Evolutionary conservation across 768 basidiomycete genomes (phyloP).

Genomic region (Lactarius akahatsu): DNA sequence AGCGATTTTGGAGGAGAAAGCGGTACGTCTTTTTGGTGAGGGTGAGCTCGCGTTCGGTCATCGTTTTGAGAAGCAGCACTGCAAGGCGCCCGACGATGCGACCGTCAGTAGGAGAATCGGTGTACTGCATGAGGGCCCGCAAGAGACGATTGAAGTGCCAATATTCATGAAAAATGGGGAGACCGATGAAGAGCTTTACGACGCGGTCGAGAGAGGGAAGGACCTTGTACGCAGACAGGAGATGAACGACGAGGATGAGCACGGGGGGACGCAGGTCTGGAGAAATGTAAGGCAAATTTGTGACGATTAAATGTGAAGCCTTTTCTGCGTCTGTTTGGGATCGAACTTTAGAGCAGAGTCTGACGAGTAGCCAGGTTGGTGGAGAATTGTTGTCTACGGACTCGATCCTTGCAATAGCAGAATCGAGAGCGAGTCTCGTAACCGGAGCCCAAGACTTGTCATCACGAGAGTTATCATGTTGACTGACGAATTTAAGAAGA

Average conservation of each 20-base stretch:
- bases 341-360: constrained; percentile 49
- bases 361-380: constrained; percentile 58
- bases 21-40: constrained; percentile 18
- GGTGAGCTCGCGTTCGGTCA: constrained; percentile 23
- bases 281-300: constrained; percentile 39
- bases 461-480: neutral
- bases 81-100: constrained; percentile 14
- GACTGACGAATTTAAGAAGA: neutral
- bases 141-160: constrained; percentile 31
- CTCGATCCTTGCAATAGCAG: constrained; percentile 7
- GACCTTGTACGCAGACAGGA: constrained; percentile 52
- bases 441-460: neutral
- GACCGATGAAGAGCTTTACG: constrained; percentile 36
- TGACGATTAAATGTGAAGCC: constrained; percentile 44
- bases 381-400: constrained; percentile 11
- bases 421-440: constrained; percentile 2
- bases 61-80: constrained; percentile 20
- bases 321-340: constrained; percentile 46
- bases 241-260: constrained; percentile 46
- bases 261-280: constrained; percentile 42
- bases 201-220: constrained; percentile 47
- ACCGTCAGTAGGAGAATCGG: constrained; percentile 16
- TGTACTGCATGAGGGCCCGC: constrained; percentile 19
- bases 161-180: constrained; percentile 30
- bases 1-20: constrained; percentile 39